Base-by-base conservation (phyloP, 139 green algal genomes). In the Picochlorum sp. region DNA sequence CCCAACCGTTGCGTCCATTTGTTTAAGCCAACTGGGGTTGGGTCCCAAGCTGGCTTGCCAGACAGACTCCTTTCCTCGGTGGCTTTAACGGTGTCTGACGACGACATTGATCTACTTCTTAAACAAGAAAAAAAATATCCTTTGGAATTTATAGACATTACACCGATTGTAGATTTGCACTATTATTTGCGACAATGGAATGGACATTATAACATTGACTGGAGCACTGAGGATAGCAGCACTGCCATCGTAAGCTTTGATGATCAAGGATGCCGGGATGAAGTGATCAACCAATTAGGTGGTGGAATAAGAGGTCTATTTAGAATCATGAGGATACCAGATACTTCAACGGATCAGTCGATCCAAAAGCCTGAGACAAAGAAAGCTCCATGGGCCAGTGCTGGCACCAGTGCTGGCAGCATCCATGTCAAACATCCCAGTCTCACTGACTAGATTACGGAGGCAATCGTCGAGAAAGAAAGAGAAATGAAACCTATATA, bases 301-400 rank as follows among this genome's bases (percentile, higher is more conserved):
- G 77, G 77, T 31, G 77, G 77, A 29, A 65, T 84, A 12, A 56
- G 75, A 1, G 77, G 77, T 6, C 59, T 79, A 37, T 85, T 84
- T 59, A 50, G 63, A 6, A 45, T 78, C 5, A 66, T n/a, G n/a
- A n/a, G n/a, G n/a, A n/a, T n/a, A n/a, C n/a, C n/a, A n/a, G n/a
- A n/a, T n/a, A n/a, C n/a, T n/a, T n/a, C n/a, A n/a, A n/a, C n/a
- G n/a, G n/a, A n/a, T n/a, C n/a, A n/a, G n/a, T n/a, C n/a, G n/a
- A n/a, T n/a, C n/a, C n/a, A n/a, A n/a, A n/a, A n/a, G n/a, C n/a
- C n/a, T n/a, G n/a, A n/a, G n/a, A n/a, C n/a, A n/a, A n/a, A n/a
- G n/a, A n/a, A n/a, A n/a, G n/a, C n/a, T n/a, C n/a, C n/a, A n/a
- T n/a, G n/a, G n/a, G n/a, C n/a, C n/a, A n/a, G n/a, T n/a, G n/a